Base-by-base conservation (phyloP, 2,329 filamentous ascomycete genomes). In the Trichoderma endophyticum region DNA sequence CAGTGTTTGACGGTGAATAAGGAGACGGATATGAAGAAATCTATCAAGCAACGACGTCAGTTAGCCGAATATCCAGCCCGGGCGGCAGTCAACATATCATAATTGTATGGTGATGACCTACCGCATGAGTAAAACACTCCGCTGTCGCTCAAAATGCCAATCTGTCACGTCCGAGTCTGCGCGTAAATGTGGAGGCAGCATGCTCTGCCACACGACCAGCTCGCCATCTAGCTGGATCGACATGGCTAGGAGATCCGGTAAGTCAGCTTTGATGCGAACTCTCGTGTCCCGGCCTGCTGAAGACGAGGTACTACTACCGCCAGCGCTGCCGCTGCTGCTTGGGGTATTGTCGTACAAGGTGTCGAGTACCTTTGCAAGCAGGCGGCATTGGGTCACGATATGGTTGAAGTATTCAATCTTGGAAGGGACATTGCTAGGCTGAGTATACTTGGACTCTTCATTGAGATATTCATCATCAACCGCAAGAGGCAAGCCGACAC, bases 61-160 rank as follows among this genome's bases (percentile, higher is more conserved):
- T 18, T 28, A 62, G 21, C 24, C 24, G 8, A 9, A 8, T 28
- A 28, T 54, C 21, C n/a, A 24, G 21, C 11, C 48, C 21, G 48
- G 3, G 48, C 6, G n/a, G 48, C 3, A 24, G n/a, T 24, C 48
- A 54, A 54, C 43, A 51, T 21, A 12, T 12, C n/a, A 24, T 21
- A 3, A 48, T 12, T 51, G 21, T 24, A 54, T 14, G 11, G 18
- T n/a, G 4, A 32, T 15, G 18, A 32, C 65, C 57, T 69, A 69
- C 66, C 66, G 66, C 66, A 69, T 69, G 24, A 69, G 54, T 18
- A 69, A 69, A 26, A 69, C 66, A 1, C 36, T 69, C 30, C 66
- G 34, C 6, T 69, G 66, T n/a, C 66, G 56, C 28, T 69, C 66
- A 69, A 69, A 69, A 26, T 69, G 66, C 66, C 66, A 69, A 11